Percentiles rank a stretch among this genome's conserved stretches.
Conservation (phyloP, 2,329 filamentous ascomycete species). For the Nemania sp. region DNA sequence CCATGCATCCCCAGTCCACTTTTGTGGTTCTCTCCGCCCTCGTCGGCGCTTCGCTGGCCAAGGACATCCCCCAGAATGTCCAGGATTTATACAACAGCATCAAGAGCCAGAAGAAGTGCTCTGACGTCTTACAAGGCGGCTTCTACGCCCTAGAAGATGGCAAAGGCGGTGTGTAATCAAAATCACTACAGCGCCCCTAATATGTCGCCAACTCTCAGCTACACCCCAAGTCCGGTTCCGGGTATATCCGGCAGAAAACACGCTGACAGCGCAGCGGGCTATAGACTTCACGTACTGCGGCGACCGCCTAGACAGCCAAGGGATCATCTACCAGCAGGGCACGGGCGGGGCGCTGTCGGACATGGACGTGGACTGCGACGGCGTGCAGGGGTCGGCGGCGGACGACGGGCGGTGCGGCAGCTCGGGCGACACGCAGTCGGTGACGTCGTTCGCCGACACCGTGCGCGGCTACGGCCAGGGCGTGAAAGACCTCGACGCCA, state of each 20-base stretch:
- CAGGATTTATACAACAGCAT: conserved; percentile 47
- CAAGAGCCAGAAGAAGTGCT: conserved; percentile 43
- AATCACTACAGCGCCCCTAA: background rate
- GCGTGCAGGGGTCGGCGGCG: conserved; percentile 44
- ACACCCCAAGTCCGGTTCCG: no score
- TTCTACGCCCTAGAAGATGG: conserved; percentile 46
- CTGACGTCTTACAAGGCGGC: conserved; percentile 43
- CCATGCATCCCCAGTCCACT: conserved; percentile 26
- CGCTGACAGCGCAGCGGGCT: no score
- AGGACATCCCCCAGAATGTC: conserved; percentile 46
- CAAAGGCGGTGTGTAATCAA: conserved; percentile 40
- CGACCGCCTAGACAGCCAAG: conserved; percentile 41
- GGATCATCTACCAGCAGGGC: conserved; percentile 51
- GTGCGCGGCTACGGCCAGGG: conserved; percentile 40
- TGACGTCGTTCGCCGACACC: conserved; percentile 48
- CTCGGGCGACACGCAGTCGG: conserved; percentile 46
- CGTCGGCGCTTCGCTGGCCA: conserved; percentile 25
- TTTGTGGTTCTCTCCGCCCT: conserved; percentile 27
- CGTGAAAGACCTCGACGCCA: conserved; percentile 47
- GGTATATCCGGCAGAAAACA: no score
- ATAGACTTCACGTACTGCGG: conserved; percentile 45
- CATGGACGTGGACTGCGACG: conserved; percentile 65
- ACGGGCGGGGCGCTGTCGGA: conserved; percentile 48
- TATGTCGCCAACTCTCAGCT: no score
- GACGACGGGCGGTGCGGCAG: conserved; percentile 50